phyloP scores from a whole-genome alignment of 1,139 yeast genomes.

The Diutina neorugosa region DNA sequence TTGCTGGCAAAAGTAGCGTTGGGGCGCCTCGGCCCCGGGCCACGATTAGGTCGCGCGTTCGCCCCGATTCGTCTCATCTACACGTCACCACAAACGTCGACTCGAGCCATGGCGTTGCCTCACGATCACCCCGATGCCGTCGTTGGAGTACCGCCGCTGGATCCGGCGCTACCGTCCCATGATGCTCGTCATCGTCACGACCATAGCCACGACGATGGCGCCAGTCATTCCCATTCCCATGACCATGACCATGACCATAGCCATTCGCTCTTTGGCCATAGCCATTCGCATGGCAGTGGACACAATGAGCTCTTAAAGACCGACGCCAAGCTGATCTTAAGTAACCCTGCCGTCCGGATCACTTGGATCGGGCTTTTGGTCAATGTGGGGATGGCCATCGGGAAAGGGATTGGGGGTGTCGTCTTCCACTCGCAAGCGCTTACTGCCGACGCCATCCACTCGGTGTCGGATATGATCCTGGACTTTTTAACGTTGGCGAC shows the following conservation, averaged over 20 bases:
- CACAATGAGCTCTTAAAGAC: constrained; percentile 25
- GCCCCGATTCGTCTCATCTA: not conserved
- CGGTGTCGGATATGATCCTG: constrained; percentile 78
- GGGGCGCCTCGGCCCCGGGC: not conserved
- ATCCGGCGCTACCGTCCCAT: not conserved
- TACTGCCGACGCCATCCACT: constrained; percentile 89
- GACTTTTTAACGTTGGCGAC: constrained; percentile 85
- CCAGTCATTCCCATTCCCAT: not conserved
- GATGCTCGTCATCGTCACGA: too few species aligned
- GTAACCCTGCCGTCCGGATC: constrained; percentile 82
- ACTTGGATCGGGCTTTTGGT: constrained; percentile 85
- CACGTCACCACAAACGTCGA: not conserved
- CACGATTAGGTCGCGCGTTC: not conserved
- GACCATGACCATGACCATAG: constrained; percentile 10
- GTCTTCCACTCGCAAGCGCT: constrained; percentile 91
- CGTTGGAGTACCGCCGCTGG: not conserved
- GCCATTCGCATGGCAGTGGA: constrained; percentile 23
- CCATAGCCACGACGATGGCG: not conserved
- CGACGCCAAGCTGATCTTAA: constrained; percentile 16
- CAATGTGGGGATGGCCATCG: constrained; percentile 73
- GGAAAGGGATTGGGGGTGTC: constrained; percentile 83
- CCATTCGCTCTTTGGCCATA: constrained; percentile 10
- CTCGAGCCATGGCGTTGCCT: not conserved
- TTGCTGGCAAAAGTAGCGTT: not conserved
- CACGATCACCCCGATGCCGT: not conserved